These are phyloP conservation scores for Neofusicoccum sp. DNA, from an alignment of 2,329 filamentous ascomycete genomes.

Conservation along the genomic window DNA sequence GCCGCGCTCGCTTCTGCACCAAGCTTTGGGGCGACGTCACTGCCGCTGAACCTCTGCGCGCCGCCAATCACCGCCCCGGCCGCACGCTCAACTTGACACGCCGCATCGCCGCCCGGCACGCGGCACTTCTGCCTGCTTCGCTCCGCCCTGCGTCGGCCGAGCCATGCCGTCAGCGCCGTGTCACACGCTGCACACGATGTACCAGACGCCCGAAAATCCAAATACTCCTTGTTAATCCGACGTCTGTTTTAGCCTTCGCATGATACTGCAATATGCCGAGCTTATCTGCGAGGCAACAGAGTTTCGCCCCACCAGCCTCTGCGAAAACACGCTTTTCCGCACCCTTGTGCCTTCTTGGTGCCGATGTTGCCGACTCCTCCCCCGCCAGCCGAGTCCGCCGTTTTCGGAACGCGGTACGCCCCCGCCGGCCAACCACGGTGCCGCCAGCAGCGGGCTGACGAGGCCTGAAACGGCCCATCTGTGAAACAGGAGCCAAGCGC, in stretches of 20 bases:
- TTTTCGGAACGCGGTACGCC: background rate
- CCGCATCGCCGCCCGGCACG: background rate
- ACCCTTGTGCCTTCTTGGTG: background rate
- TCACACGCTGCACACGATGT: background rate
- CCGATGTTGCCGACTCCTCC: background rate
- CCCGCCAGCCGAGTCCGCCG: background rate
- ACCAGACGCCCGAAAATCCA: too few relatives aligned
- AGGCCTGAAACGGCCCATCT: background rate
- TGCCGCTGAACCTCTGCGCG: background rate
- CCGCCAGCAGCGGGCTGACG: background rate
- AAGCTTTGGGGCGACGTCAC: conserved; percentile 6
- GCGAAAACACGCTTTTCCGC: background rate
- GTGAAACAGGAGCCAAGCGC: background rate
- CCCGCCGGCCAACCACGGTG: background rate
- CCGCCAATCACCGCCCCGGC: background rate
- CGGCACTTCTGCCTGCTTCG: too few relatives aligned
- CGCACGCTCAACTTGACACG: conserved; percentile 1
- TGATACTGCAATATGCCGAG: background rate
- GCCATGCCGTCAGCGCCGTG: background rate
- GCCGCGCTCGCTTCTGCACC: background rate
- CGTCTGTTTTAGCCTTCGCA: background rate
- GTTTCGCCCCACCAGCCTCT: background rate
- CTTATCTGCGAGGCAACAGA: background rate
- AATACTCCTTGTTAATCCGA: too few relatives aligned
- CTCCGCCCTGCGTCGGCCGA: too few relatives aligned